These are phyloP conservation scores for Immersiella caudata DNA, from an alignment of 495 filamentous ascomycete genomes.

Conservation along the genomic window DNA sequence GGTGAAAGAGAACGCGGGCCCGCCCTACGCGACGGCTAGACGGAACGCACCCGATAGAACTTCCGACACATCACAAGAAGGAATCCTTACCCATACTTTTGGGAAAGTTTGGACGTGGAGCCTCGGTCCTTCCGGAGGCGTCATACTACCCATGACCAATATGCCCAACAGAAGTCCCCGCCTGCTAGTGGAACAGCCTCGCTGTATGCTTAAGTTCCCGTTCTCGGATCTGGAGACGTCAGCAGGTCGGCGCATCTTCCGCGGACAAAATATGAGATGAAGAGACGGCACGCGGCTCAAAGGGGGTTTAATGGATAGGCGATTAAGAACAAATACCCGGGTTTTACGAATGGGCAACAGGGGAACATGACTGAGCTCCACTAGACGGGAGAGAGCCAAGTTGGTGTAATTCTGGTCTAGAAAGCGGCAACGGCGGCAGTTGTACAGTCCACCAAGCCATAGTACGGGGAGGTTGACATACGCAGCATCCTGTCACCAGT, in stretches of 20 bases:
- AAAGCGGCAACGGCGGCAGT: neutral
- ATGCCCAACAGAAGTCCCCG: too few species aligned
- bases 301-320: conserved; percentile 21
- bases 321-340: conserved; percentile 25
- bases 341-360: neutral
- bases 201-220: neutral
- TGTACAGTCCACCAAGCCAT: neutral
- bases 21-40: too few species aligned
- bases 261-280: neutral
- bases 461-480: neutral
- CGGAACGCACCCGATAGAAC: too few species aligned
- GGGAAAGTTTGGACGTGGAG: too few species aligned
- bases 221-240: neutral
- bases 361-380: neutral
- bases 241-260: neutral
- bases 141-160: too few species aligned
- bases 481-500: neutral
- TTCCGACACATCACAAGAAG: too few species aligned
- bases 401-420: too few species aligned
- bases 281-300: conserved; percentile 20
- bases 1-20: too few species aligned
- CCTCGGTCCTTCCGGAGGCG: too few species aligned
- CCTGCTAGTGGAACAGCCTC: too few species aligned
- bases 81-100: too few species aligned
- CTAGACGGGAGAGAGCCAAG: neutral